These are phyloP conservation scores for Phyllosticta paracitricarpa DNA, from an alignment of 2,329 filamentous ascomycete genomes.

Conservation along the genomic window DNA sequence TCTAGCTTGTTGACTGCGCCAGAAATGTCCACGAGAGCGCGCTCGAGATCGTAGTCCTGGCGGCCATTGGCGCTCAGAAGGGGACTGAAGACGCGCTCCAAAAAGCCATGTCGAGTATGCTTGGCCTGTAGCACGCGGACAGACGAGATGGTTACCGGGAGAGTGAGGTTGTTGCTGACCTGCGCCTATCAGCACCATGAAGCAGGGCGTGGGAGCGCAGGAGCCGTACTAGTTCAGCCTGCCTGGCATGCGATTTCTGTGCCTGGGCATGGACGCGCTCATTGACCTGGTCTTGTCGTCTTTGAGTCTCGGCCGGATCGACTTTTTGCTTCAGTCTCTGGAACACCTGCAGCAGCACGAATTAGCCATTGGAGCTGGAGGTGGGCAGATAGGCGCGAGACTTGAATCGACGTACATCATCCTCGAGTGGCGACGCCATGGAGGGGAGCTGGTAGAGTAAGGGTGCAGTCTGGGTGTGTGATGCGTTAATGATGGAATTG, in stretches of 20 bases:
- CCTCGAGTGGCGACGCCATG: constrained; percentile 35
- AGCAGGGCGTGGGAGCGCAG: neutral
- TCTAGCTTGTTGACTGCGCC: constrained; percentile 63
- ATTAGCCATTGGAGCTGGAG: neutral
- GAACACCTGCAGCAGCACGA: constrained; percentile 42
- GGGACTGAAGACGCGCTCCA: constrained; percentile 71
- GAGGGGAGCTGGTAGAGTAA: constrained; percentile 16
- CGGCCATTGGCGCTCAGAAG: constrained; percentile 60
- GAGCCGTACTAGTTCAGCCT: constrained; percentile 52
- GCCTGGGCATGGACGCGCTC: constrained; percentile 49
- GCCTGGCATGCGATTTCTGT: constrained; percentile 51
- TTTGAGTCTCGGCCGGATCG: constrained; percentile 49
- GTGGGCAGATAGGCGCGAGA: neutral
- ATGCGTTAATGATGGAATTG: neutral
- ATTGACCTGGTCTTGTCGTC: constrained; percentile 50
- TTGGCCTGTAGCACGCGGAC: constrained; percentile 73
- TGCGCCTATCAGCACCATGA: constrained; percentile 6
- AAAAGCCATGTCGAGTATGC: constrained; percentile 74
- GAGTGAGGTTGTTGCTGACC: constrained; percentile 63
- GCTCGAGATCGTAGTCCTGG: constrained; percentile 64
- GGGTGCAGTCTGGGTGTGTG: neutral
- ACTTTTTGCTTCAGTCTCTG: constrained; percentile 48
- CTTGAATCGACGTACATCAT: constrained; percentile 34
- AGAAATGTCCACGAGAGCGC: constrained; percentile 65
- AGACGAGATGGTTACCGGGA: constrained; percentile 80